Evolutionary conservation across 1,139 yeast species (phyloP).

Genomic region (Candida sp.): DNA sequence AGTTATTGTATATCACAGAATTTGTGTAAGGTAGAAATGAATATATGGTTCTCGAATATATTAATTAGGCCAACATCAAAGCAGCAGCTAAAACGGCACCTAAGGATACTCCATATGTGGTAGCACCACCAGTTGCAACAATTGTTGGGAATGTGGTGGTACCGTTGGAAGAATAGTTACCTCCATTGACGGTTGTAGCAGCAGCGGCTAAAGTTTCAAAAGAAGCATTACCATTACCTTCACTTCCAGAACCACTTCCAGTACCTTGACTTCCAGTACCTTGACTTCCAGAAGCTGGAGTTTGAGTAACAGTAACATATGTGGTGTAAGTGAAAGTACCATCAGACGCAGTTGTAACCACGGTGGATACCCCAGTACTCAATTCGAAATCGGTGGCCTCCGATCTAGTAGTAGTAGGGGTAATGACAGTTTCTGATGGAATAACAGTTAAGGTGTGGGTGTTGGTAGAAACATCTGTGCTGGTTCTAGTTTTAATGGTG

Average conservation of each 20-base stretch:
- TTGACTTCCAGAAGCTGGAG: conserved; percentile 2
- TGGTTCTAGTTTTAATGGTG: not conserved
- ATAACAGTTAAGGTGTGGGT: not conserved
- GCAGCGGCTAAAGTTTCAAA: not conserved
- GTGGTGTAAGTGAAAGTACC: not conserved
- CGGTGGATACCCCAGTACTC: not conserved
- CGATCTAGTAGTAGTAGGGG: not conserved
- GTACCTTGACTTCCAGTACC: conserved; percentile 4
- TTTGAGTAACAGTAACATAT: conserved; percentile 2
- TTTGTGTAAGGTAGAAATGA: not conserved
- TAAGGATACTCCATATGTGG: not conserved
- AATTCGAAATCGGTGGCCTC: not conserved
- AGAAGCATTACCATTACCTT: not conserved
- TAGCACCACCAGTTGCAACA: not conserved
- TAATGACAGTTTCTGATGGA: not conserved
- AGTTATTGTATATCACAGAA: not conserved
- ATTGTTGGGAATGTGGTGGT: not conserved
- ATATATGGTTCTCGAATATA: not conserved
- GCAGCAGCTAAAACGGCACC: not conserved
- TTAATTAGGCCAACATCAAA: not conserved
- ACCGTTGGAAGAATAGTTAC: not conserved
- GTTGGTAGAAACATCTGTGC: not conserved
- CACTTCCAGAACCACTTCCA: conserved; percentile 4
- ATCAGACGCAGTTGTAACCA: not conserved
- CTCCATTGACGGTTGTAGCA: not conserved